Base-by-base conservation (phyloP, 1,284 basidiomycete genomes). In the Ustilago nuda region DNA sequence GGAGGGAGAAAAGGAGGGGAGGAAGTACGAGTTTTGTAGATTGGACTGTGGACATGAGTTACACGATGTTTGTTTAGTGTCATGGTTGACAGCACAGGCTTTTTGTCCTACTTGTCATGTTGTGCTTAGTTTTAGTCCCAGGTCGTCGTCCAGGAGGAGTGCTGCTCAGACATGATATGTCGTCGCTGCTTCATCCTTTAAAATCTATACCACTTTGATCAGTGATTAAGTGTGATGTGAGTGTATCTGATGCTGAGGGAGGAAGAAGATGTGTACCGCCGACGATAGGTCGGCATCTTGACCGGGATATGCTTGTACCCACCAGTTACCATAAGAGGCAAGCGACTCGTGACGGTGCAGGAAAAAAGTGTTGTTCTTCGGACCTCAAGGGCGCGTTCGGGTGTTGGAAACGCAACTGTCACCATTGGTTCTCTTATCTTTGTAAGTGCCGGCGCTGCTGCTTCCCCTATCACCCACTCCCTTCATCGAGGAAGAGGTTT, bases 91-190 rank as follows among this genome's bases (percentile, higher is more conserved):
- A 4, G 68, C 70, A 2, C 76, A 80, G 52, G 76, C 79, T 1
- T 80, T 80, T 35, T 80, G 79, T 59, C 79, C 79, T 1, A 76
- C 76, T 6, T 78, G 76, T 50, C 76, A 78, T 55, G 68, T 71
- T 35, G 75, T 77, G 7, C 66, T 77, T 15, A 72, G 70, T 39
- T 69, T 77, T 56, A 76, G 65, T 36, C 74, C 74, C 12, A 55
- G 73, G 23, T 41, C 59, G 9, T 9, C 56, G 0, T 19, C 57
- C 53, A 17, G 56, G 39, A 45, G 50, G 37, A 19, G 17, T 17
- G 50, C 43, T 13, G 37, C 55, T 13, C 54, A 52, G 53, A 50
- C 33, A 13, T 62, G 46, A 63, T 13, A 8, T 32, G 8, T 35
- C 27, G 5, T 12, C n/a, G 48, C 8, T 4, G 48, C 27, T 27